phyloP scores from a whole-genome alignment of 2,329 filamentous ascomycete species.

The Daldinia sp. region DNA sequence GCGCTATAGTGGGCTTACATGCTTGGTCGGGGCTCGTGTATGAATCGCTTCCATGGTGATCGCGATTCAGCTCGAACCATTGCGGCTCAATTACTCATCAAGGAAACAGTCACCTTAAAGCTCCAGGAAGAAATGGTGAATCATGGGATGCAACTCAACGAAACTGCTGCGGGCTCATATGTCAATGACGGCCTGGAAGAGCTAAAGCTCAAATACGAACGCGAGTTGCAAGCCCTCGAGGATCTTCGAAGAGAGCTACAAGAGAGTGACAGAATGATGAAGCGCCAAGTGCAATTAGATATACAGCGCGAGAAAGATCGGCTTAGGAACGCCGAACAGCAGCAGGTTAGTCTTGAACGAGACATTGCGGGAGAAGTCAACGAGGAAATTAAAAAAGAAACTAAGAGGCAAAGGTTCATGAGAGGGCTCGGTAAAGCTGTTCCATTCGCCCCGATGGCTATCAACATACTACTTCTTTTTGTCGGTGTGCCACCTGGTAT shows the following conservation, averaged over 20 bases:
- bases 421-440: neutral
- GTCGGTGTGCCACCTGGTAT: neutral
- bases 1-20: neutral
- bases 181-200: neutral
- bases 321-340: neutral
- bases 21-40: neutral
- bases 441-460: neutral
- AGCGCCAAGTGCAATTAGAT: neutral
- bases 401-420: constrained; percentile 1
- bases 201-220: neutral
- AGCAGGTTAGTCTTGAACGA: constrained; percentile 1
- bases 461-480: neutral
- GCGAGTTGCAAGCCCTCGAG: neutral
- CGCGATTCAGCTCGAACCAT: constrained; percentile 1
- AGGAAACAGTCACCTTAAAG: neutral
- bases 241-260: neutral
- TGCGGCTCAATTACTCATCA: neutral
- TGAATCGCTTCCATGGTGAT: neutral
- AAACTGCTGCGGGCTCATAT: neutral
- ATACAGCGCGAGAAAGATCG: neutral
- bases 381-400: neutral
- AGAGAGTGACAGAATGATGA: neutral
- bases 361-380: neutral
- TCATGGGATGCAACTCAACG: neutral
- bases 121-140: neutral